Percentiles rank a stretch among this genome's conserved stretches.
These are phyloP conservation scores for Botrytis cinerea DNA, from an alignment of 2,329 filamentous ascomycete genomes.

Conservation along the genomic window DNA sequence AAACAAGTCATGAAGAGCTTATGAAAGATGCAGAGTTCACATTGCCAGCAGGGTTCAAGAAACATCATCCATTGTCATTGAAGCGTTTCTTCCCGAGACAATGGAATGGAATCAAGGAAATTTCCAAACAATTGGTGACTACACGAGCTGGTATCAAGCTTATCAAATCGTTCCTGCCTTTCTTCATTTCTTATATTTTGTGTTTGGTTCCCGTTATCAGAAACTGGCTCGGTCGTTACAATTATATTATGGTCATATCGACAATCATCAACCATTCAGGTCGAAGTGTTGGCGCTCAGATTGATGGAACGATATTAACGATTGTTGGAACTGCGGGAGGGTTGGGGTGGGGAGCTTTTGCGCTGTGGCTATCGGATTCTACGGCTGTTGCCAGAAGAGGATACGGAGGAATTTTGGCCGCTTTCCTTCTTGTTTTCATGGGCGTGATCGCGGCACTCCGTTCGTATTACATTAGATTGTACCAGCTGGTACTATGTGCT, in stretches of 20 bases:
- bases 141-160: constrained; percentile 55
- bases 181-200: constrained; percentile 56
- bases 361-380: constrained; percentile 55
- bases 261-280: constrained; percentile 60
- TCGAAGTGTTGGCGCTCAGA: constrained; percentile 56
- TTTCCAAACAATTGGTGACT: constrained; percentile 47
- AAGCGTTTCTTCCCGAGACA: constrained; percentile 52
- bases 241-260: constrained; percentile 58
- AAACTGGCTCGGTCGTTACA: constrained; percentile 55
- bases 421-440: constrained; percentile 57
- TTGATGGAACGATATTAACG: constrained; percentile 57
- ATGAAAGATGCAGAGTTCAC: constrained; percentile 47
- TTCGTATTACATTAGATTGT: constrained; percentile 57
- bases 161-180: constrained; percentile 56
- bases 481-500: constrained; percentile 56
- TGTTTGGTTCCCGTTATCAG: constrained; percentile 53
- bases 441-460: constrained; percentile 53
- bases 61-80: constrained; percentile 50
- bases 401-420: constrained; percentile 56
- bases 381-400: constrained; percentile 49
- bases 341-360: constrained; percentile 57
- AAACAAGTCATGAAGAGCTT: constrained; percentile 45
- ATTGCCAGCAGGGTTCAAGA: constrained; percentile 50
- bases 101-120: constrained; percentile 47
- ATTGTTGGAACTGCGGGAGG: constrained; percentile 56